A percentile compares a stretch with the other conserved stretches of the same genome.
These are phyloP conservation scores for Diaporthe aspalathi DNA, from an alignment of 2,329 filamentous ascomycete species.

Conservation along the genomic window DNA sequence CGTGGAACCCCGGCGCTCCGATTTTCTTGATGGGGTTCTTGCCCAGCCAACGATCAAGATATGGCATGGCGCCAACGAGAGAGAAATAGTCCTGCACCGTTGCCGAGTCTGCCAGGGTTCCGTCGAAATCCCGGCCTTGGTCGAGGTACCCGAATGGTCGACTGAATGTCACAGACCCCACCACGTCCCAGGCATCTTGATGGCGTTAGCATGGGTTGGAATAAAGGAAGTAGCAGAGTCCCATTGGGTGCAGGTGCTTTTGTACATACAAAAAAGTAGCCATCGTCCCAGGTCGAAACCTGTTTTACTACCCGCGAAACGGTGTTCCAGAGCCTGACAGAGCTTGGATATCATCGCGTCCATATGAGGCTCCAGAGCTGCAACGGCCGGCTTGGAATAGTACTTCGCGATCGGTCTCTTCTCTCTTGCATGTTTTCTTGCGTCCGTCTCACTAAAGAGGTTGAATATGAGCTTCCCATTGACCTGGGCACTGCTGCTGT, in stretches of 20 bases:
- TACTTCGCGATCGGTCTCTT: constrained; percentile 53
- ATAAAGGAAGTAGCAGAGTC: fast-evolving
- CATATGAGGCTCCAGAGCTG: constrained; percentile 48
- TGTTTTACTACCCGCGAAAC: constrained; percentile 44
- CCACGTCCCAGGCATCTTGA: constrained; percentile 52
- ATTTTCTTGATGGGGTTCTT: constrained; percentile 53
- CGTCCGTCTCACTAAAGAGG: constrained; percentile 52
- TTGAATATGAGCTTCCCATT: constrained; percentile 52
- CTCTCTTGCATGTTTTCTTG: constrained; percentile 47
- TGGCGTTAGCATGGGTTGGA: background rate
- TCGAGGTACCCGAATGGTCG: constrained; percentile 56
- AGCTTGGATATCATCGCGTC: constrained; percentile 48
- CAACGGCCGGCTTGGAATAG: constrained; percentile 47
- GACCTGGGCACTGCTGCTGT: constrained; percentile 49
- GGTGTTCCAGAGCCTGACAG: constrained; percentile 44
- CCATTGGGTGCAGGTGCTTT: background rate
- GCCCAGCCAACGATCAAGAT: constrained; percentile 51
- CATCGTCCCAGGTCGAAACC: constrained; percentile 30
- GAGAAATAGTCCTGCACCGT: constrained; percentile 48
- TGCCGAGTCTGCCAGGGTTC: constrained; percentile 47
- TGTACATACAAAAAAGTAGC: constrained; percentile 5
- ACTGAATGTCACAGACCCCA: constrained; percentile 54
- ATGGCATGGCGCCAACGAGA: constrained; percentile 46
- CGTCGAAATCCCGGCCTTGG: constrained; percentile 51
- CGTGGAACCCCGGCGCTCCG: constrained; percentile 49